phyloP scores from a whole-genome alignment of 2,329 filamentous ascomycete genomes.

The Trichoderma sp. region DNA sequence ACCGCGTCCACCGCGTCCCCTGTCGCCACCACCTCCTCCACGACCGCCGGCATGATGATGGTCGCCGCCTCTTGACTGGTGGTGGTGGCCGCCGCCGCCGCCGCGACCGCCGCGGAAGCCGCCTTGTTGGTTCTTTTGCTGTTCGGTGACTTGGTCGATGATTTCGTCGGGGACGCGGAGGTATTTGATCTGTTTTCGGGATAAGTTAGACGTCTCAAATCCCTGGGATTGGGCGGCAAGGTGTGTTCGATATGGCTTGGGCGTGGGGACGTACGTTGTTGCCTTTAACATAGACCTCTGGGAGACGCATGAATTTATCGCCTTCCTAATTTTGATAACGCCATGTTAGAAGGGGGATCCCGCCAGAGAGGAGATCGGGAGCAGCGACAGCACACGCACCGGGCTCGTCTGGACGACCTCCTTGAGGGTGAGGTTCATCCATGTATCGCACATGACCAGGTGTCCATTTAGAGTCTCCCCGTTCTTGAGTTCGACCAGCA shows the following conservation, averaged over 20 bases:
- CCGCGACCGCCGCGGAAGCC: slow-evolving; percentile 67
- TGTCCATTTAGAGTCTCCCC: slow-evolving; percentile 97
- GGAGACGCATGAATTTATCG: slow-evolving; percentile 87
- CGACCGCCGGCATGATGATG: slow-evolving; percentile 57
- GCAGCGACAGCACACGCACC: slow-evolving; percentile 45
- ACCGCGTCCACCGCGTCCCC: slow-evolving; percentile 45
- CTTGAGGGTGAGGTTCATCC: slow-evolving; percentile 98
- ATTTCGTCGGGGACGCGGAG: slow-evolving; percentile 95
- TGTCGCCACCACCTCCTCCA: slow-evolving; percentile 53
- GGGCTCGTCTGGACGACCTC: slow-evolving; percentile 96
- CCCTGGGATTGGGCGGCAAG: background rate
- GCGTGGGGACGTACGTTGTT: slow-evolving; percentile 76
- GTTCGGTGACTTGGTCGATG: slow-evolving; percentile 89
- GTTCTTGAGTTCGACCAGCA: slow-evolving; percentile 96
- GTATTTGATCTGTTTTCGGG: slow-evolving; percentile 81
- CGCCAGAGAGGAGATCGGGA: background rate
- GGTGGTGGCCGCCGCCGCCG: slow-evolving; percentile 58
- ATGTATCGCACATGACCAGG: slow-evolving; percentile 95
- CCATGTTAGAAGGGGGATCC: background rate
- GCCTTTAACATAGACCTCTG: slow-evolving; percentile 94
- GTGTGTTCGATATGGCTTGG: too few species aligned
- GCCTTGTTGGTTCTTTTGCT: slow-evolving; percentile 72
- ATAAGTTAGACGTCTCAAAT: too few species aligned
- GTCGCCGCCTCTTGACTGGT: slow-evolving; percentile 52
- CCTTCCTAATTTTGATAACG: slow-evolving; percentile 62